Evolutionary conservation across 2,329 filamentous ascomycete species (phyloP).

Genomic region (Sphaerulina vaccinii): DNA sequence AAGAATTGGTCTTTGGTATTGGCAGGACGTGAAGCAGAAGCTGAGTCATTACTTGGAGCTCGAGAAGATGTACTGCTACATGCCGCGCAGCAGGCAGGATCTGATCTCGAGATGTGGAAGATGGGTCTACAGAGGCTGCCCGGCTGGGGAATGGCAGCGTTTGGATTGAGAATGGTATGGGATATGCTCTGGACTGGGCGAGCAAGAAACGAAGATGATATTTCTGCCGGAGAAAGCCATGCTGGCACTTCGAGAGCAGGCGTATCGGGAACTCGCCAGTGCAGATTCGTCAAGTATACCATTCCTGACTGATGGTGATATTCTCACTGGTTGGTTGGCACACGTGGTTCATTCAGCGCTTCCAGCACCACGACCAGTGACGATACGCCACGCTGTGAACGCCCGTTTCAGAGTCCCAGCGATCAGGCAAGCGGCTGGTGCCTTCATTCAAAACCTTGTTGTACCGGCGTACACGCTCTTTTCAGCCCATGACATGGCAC

Average conservation of each 20-base stretch:
- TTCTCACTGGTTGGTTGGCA: conserved; percentile 44
- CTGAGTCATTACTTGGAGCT: conserved; percentile 27
- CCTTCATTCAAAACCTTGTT: background rate
- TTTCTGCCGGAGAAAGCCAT: no score
- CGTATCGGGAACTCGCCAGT: no score
- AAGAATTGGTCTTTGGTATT: conserved; percentile 50
- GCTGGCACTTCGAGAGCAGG: no score
- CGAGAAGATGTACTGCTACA: no score
- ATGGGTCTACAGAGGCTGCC: no score
- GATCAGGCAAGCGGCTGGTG: background rate
- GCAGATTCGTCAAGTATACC: no score
- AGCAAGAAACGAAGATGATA: no score
- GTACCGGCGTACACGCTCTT: background rate
- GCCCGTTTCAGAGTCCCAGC: conserved; percentile 37
- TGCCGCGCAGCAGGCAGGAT: no score
- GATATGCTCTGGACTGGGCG: no score
- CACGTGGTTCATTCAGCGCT: conserved; percentile 26
- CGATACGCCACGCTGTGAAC: conserved; percentile 44
- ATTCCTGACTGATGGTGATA: background rate
- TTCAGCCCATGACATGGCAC: background rate
- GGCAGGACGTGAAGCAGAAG: conserved; percentile 44
- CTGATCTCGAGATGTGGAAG: no score
- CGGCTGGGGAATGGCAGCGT: no score
- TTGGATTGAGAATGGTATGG: no score
- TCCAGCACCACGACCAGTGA: conserved; percentile 36